Conservation (phyloP, 2,329 filamentous ascomycete genomes). For the Sclerotinia nivalis region DNA sequence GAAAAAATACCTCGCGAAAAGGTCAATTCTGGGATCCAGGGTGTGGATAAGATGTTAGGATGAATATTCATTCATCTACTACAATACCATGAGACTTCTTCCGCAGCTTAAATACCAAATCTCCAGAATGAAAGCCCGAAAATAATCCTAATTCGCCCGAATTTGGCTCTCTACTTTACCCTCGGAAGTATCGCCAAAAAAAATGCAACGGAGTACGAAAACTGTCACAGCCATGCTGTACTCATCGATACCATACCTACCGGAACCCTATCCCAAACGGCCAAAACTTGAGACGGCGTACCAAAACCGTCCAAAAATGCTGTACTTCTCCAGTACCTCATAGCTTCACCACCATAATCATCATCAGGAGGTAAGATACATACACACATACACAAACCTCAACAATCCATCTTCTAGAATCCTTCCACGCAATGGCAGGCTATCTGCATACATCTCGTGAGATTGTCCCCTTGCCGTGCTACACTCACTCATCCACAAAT, state of each 20-base stretch:
- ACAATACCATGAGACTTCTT: not conserved
- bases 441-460: constrained; percentile 16
- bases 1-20: not conserved
- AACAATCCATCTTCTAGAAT: constrained; percentile 16
- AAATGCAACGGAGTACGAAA: constrained; percentile 1
- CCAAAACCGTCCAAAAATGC: constrained; percentile 9
- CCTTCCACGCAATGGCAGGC: constrained; percentile 12
- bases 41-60: not conserved
- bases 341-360: not conserved
- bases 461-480: not conserved
- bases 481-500: not conserved
- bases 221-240: constrained; percentile 17
- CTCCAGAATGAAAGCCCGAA: not conserved
- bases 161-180: not conserved
- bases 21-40: not conserved
- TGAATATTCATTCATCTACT: not conserved
- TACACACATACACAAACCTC: not conserved
- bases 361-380: too few relatives aligned
- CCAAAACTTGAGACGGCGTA: constrained; percentile 18
- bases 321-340: not conserved
- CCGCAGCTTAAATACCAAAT: not conserved
- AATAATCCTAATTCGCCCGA: not conserved
- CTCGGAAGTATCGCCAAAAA: not conserved
- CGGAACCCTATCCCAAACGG: not conserved
- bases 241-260: not conserved